phyloP scores from a whole-genome alignment of 2,329 filamentous ascomycete genomes.

The Cladophialophora carrionii region DNA sequence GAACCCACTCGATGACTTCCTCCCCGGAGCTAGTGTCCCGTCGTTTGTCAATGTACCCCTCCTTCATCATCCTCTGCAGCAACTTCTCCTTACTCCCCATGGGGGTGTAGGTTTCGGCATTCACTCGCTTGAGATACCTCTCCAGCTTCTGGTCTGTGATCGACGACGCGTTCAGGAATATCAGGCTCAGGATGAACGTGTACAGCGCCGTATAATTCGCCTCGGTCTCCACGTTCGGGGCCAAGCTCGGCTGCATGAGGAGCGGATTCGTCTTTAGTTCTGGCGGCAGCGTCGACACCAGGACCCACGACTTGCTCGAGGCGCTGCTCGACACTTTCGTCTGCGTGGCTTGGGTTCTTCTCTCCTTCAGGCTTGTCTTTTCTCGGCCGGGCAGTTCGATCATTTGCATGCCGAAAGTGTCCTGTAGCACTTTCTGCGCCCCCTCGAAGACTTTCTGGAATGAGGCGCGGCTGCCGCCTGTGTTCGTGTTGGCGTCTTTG shows the following conservation, averaged over 20 bases:
- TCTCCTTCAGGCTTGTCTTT: slow-evolving; percentile 70
- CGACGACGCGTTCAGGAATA: slow-evolving; percentile 71
- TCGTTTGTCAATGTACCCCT: slow-evolving; percentile 79
- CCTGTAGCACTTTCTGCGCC: slow-evolving; percentile 72
- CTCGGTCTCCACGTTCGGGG: slow-evolving; percentile 69
- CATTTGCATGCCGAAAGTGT: slow-evolving; percentile 90
- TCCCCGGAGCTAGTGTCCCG: slow-evolving; percentile 72
- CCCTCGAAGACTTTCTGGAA: slow-evolving; percentile 78
- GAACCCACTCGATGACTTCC: slow-evolving; percentile 75
- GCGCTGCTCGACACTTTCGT: slow-evolving; percentile 57
- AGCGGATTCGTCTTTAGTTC: slow-evolving; percentile 63
- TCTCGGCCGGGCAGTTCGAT: slow-evolving; percentile 79
- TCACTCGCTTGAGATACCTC: slow-evolving; percentile 72
- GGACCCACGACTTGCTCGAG: slow-evolving; percentile 67
- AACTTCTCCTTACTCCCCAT: slow-evolving; percentile 75
- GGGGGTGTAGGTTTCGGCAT: slow-evolving; percentile 74
- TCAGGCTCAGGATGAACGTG: slow-evolving; percentile 75
- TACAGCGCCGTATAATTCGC: slow-evolving; percentile 81
- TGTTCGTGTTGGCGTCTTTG: slow-evolving; percentile 51
- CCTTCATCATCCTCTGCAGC: slow-evolving; percentile 73
- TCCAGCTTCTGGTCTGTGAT: slow-evolving; percentile 78
- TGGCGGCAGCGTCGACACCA: slow-evolving; percentile 72
- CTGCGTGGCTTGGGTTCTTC: slow-evolving; percentile 34
- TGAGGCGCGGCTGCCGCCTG: slow-evolving; percentile 51
- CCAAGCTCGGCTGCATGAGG: slow-evolving; percentile 70